Base-by-base conservation (phyloP, 148 eudicot genomes). In the Rhododendron ovatum region DNA sequence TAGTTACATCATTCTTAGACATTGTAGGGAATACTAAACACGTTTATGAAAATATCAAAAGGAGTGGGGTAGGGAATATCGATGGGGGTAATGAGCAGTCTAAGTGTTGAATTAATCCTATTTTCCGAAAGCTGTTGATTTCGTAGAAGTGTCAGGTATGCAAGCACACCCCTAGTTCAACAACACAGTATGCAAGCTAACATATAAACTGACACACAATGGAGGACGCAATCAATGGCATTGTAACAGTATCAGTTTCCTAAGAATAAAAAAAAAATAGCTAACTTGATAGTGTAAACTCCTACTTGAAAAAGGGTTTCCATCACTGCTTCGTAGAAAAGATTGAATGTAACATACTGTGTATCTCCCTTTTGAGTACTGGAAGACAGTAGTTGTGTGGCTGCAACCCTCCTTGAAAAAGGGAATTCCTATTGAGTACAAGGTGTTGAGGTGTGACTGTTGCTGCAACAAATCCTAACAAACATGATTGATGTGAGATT, bases 391-490 rank as follows among this genome's bases (percentile, higher is more conserved):
- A 96, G 86, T 94, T 93, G 88, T 96, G 99, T 13, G 99, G 99
- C 80, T 88, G 99, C 84, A 95, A 87, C 61, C 99, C 99, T 84
- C 99, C 99, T 90, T 95, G 98, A 83, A 97, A 97, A 85, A 97
- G 90, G 78, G 98, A 89, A 86, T 97, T 97, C 89, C 99, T 94
- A 81, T 95, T 95, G 81, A 95, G 93, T 81, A 95, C 86, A 88
- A 95, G 93, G 91, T 97, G 99, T 76, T 97, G 99, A n/a, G 98
- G 99, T 55, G 99, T 97, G 83, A 96, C 98, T 76, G 99, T 96
- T 82, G 99, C 99, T 30, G 98, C 99, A 75, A 96, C 90, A 81
- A 48, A 88, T 82, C 96, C 98, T 96, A 89, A 83, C 37, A 86
- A 85, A 86, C 55, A 83, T 78, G 75, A 84, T 51, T 22, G 45